Conservation (phyloP, 2,329 filamentous ascomycete species). For the Apiospora pterosperma region DNA sequence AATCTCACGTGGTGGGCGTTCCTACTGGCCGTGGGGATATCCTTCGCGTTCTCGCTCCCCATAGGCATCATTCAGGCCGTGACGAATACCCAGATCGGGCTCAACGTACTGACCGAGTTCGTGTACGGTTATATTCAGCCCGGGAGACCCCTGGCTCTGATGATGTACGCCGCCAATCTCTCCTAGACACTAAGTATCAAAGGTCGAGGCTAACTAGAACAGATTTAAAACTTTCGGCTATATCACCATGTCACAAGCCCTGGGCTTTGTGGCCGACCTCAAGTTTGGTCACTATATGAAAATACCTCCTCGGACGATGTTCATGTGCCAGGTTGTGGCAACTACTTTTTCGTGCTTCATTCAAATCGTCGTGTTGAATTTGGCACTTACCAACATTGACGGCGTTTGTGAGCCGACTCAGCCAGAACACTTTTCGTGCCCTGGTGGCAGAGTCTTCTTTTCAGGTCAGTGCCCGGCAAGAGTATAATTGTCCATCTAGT, state of each 20-base stretch:
- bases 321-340: constrained; percentile 62
- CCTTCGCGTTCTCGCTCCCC: constrained; percentile 61
- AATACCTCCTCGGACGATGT: constrained; percentile 55
- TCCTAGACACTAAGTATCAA: neutral
- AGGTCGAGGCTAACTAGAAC: constrained; percentile 13
- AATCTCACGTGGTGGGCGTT: constrained; percentile 73
- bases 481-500: neutral
- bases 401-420: constrained; percentile 59
- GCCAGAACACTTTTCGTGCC: constrained; percentile 58
- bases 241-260: constrained; percentile 62
- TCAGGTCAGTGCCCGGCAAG: constrained; percentile 38
- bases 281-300: constrained; percentile 76
- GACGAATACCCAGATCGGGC: constrained; percentile 67
- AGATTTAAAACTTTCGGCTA: constrained; percentile 63
- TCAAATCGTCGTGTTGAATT: constrained; percentile 62
- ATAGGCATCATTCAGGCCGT: constrained; percentile 68
- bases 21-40: constrained; percentile 61
- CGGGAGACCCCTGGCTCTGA: constrained; percentile 67
- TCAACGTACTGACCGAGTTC: constrained; percentile 75
- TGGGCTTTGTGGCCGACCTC: constrained; percentile 62
- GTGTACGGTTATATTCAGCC: constrained; percentile 74
- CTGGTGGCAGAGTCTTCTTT: constrained; percentile 62
- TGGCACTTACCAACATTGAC: constrained; percentile 57
- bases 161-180: constrained; percentile 50
- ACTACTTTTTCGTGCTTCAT: constrained; percentile 65